Evolutionary conservation across 1,284 basidiomycete genomes (phyloP).

Genomic region (Boletus hoseneyae): DNA sequence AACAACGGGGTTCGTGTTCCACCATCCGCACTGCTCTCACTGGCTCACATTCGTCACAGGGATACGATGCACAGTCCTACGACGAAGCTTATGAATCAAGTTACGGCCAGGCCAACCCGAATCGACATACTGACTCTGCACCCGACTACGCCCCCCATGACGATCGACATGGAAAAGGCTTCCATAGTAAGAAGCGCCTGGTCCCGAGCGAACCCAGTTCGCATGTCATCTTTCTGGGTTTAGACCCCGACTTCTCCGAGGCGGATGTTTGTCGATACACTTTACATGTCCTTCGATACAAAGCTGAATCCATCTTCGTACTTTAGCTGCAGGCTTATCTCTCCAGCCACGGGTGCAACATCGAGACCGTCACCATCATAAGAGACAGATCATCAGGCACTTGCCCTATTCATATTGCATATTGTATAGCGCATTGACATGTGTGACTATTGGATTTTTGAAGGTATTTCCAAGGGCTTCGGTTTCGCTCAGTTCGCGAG

Average conservation of each 20-base stretch:
- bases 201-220: constrained; percentile 77
- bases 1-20: constrained; percentile 60
- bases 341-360: constrained; percentile 63
- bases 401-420: constrained; percentile 73
- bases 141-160: constrained; percentile 43
- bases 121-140: constrained; percentile 28
- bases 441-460: constrained; percentile 55
- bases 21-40: constrained; percentile 3
- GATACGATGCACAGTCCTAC: constrained; percentile 32
- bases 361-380: constrained; percentile 88
- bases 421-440: constrained; percentile 68
- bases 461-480: constrained; percentile 89
- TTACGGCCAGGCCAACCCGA: constrained; percentile 20
- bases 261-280: constrained; percentile 68
- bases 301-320: constrained; percentile 36
- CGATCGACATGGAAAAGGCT: constrained; percentile 43
- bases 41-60: constrained; percentile 43
- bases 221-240: constrained; percentile 88
- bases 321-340: constrained; percentile 77
- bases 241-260: constrained; percentile 87
- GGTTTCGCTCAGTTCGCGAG: constrained; percentile 90
- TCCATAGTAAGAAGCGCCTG: constrained; percentile 63
- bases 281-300: constrained; percentile 37
- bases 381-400: constrained; percentile 91
- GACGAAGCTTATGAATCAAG: constrained; percentile 36